Conservation (phyloP, 1,284 basidiomycete genomes). For the Hymenochaete sp. region DNA sequence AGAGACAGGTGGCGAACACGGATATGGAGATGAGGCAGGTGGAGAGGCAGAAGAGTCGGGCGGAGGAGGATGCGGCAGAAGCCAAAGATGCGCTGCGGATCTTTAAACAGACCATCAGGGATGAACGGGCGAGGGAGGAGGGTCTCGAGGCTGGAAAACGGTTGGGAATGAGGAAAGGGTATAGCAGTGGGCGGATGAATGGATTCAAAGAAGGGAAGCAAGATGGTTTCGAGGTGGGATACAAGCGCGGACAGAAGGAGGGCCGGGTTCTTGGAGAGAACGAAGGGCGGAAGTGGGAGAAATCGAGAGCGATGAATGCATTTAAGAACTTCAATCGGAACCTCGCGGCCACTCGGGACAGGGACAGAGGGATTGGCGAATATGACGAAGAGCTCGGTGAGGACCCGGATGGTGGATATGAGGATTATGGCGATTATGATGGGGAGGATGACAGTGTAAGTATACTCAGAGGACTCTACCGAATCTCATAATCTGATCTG, state of each 20-base stretch:
- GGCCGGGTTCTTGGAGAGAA: slow-evolving; percentile 42
- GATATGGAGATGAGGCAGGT: slow-evolving; percentile 35
- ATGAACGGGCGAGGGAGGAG: slow-evolving; percentile 39
- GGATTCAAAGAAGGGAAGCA: slow-evolving; percentile 35
- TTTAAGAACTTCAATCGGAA: slow-evolving; percentile 32
- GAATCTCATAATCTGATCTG: neutral
- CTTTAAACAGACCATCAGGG: slow-evolving; percentile 39
- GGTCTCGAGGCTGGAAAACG: slow-evolving; percentile 36
- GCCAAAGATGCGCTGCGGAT: slow-evolving; percentile 39
- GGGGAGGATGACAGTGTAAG: slow-evolving; percentile 21
- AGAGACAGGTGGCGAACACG: slow-evolving; percentile 40
- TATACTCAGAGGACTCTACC: slow-evolving; percentile 24
- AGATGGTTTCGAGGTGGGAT: slow-evolving; percentile 31
- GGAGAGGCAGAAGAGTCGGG: slow-evolving; percentile 38
- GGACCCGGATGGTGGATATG: no score
- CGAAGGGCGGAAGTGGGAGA: slow-evolving; percentile 38
- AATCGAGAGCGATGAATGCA: slow-evolving; percentile 34
- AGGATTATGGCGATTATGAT: slow-evolving; percentile 28
- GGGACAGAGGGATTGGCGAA: no score
- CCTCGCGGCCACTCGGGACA: no score
- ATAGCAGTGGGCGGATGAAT: slow-evolving; percentile 34
- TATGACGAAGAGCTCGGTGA: no score
- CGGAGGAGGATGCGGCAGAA: slow-evolving; percentile 39
- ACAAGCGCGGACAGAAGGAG: slow-evolving; percentile 30
- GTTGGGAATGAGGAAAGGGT: slow-evolving; percentile 31